These are phyloP conservation scores for Xylariaceae sp. DNA, from an alignment of 2,329 filamentous ascomycete species.

Conservation along the genomic window DNA sequence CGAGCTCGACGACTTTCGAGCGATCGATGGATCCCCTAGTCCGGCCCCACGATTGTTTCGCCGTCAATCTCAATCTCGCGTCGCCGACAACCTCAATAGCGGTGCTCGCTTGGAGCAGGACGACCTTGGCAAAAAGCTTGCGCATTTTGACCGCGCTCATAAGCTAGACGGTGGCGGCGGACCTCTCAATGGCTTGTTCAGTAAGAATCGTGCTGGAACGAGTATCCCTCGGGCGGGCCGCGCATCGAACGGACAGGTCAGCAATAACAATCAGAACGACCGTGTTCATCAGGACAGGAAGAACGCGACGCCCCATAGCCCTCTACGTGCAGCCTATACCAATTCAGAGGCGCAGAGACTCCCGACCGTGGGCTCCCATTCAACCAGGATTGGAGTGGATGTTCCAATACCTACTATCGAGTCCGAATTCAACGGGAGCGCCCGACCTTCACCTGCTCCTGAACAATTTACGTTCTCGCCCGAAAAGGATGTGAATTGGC, in stretches of 20 bases:
- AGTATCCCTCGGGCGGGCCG: slow-evolving; percentile 34
- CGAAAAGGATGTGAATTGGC: slow-evolving; percentile 50
- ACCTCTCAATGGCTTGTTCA: slow-evolving; percentile 32
- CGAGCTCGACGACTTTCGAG: slow-evolving; percentile 19
- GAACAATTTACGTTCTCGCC: slow-evolving; percentile 33
- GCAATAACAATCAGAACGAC: slow-evolving; percentile 30
- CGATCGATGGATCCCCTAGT: slow-evolving; percentile 29
- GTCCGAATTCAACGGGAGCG: slow-evolving; percentile 19
- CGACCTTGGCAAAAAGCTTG: slow-evolving; percentile 29
- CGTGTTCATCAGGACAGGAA: no score
- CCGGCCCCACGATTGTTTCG: slow-evolving; percentile 26
- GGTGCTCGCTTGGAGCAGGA: no score
- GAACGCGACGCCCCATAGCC: no score
- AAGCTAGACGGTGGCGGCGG: slow-evolving; percentile 20
- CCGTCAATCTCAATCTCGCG: no score
- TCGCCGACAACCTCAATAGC: no score
- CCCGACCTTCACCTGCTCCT: slow-evolving; percentile 20
- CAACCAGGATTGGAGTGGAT: slow-evolving; percentile 6
- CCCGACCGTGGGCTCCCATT: not conserved
- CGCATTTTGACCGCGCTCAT: slow-evolving; percentile 29
- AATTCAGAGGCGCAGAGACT: slow-evolving; percentile 1
- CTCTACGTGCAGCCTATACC: no score
- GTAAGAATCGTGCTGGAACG: slow-evolving; percentile 29
- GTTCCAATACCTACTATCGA: slow-evolving; percentile 26
- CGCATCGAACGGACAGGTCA: slow-evolving; percentile 31